A percentile compares a stretch with the other conserved stretches of the same genome.
These are phyloP conservation scores for Aureobasidium uvarum DNA, from an alignment of 2,329 filamentous ascomycete species.

Conservation along the genomic window DNA sequence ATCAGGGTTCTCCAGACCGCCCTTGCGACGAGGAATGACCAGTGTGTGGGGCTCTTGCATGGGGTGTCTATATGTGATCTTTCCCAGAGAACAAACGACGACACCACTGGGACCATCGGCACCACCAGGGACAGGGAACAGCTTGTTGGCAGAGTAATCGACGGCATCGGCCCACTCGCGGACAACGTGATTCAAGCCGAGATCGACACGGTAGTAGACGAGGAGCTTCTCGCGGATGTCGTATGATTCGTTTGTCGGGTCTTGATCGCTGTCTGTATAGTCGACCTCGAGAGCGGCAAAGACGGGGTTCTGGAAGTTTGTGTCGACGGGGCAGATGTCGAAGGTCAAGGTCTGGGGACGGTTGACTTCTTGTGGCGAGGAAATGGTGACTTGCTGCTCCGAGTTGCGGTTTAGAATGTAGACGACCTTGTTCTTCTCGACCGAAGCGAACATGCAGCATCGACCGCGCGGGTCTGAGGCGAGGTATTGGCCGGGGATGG, in stretches of 20 bases:
- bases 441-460: constrained; percentile 87
- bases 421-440: constrained; percentile 99
- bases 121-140: constrained; percentile 95
- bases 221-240: constrained; percentile 83
- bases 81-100: constrained; percentile 90
- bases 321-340: constrained; percentile 82
- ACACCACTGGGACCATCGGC: constrained; percentile 93
- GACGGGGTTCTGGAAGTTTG: constrained; percentile 94
- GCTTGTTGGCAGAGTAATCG: constrained; percentile 79
- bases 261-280: constrained; percentile 87
- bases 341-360: constrained; percentile 89
- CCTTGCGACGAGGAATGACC: constrained; percentile 80
- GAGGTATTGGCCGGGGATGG: constrained; percentile 93
- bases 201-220: constrained; percentile 96
- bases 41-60: constrained; percentile 89
- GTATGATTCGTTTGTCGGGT: constrained; percentile 78
- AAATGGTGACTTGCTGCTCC: constrained; percentile 93
- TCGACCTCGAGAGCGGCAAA: constrained; percentile 95
- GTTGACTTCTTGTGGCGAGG: constrained; percentile 93
- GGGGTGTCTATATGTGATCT: constrained; percentile 94
- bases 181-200: constrained; percentile 95
- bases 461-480: constrained; percentile 94
- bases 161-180: constrained; percentile 95
- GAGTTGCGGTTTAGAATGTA: constrained; percentile 96
- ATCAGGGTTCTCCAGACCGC: constrained; percentile 86